phyloP scores from a whole-genome alignment of 1,139 yeast species.

The Scheffersomyces parashehatae region DNA sequence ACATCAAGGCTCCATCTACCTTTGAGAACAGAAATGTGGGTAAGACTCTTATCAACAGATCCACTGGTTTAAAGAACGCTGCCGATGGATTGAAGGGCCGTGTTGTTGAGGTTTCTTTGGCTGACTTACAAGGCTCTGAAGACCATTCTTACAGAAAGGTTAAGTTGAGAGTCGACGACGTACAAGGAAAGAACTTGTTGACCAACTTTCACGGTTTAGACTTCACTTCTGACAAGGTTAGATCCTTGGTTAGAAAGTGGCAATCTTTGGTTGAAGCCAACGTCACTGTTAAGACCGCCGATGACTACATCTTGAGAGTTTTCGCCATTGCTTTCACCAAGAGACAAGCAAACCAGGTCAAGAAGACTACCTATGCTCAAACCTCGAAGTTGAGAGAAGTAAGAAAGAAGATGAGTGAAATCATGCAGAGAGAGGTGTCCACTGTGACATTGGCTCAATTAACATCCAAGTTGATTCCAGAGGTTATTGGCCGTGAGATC shows the following conservation, averaged over 20 bases:
- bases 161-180: constrained; percentile 56
- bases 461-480: constrained; percentile 53
- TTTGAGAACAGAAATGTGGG: constrained; percentile 54
- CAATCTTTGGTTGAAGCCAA: constrained; percentile 55
- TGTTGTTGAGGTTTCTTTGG: constrained; percentile 50
- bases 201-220: constrained; percentile 56
- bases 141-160: constrained; percentile 54
- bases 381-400: constrained; percentile 52
- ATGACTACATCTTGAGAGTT: constrained; percentile 51
- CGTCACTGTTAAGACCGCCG: constrained; percentile 53
- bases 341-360: constrained; percentile 54
- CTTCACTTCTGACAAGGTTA: constrained; percentile 51
- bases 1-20: constrained; percentile 54
- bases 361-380: constrained; percentile 54
- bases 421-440: constrained; percentile 54
- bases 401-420: constrained; percentile 53
- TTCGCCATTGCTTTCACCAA: constrained; percentile 56
- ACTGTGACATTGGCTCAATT: constrained; percentile 52
- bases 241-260: constrained; percentile 56
- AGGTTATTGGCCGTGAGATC: constrained; percentile 55
- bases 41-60: constrained; percentile 52
- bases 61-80: constrained; percentile 54
- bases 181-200: constrained; percentile 54
- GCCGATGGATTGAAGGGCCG: constrained; percentile 56
- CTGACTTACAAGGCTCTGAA: constrained; percentile 54